phyloP scores from a whole-genome alignment of 2,329 filamentous ascomycete species.

The Davidsoniella neocaledoniae region DNA sequence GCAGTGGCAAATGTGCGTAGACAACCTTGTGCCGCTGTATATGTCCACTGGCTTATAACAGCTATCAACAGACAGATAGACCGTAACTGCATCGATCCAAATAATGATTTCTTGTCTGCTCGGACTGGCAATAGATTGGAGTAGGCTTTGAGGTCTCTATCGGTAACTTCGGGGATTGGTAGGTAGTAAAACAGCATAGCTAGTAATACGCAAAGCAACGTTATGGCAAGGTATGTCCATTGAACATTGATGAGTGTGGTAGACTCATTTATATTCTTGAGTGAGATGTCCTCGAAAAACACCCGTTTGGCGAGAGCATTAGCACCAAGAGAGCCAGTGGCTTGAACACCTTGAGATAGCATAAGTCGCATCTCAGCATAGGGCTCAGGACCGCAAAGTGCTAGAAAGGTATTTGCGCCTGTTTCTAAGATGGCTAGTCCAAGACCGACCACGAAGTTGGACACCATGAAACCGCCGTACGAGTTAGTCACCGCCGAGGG shows the following conservation, averaged over 20 bases:
- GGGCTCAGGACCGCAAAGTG: conserved; percentile 54
- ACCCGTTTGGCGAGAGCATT: conserved; percentile 56
- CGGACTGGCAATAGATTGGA: conserved; percentile 32
- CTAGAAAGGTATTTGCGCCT: conserved; percentile 58
- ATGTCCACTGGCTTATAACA: conserved; percentile 60
- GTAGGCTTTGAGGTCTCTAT: conserved; percentile 34
- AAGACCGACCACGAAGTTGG: conserved; percentile 58
- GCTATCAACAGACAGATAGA: conserved; percentile 49
- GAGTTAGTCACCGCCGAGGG: conserved; percentile 58
- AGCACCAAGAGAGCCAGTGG: conserved; percentile 55
- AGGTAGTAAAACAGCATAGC: conserved; percentile 54
- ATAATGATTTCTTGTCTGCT: conserved; percentile 29
- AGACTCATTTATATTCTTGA: conserved; percentile 32
- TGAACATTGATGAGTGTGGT: conserved; percentile 55
- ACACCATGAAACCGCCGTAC: conserved; percentile 62
- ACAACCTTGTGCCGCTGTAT: conserved; percentile 57
- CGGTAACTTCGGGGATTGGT: conserved; percentile 44
- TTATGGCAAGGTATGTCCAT: conserved; percentile 74
- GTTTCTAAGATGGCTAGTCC: conserved; percentile 65
- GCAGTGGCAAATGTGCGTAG: conserved; percentile 42
- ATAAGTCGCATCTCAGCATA: conserved; percentile 62
- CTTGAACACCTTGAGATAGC: conserved; percentile 61
- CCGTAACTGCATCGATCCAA: conserved; percentile 32
- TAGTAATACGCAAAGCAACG: conserved; percentile 53
- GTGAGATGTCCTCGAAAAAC: conserved; percentile 39